A percentile compares a stretch with the other conserved stretches of the same genome.
These are phyloP conservation scores for Chimonanthus praecox DNA, from an alignment of 164 flowering plant genomes.

Conservation along the genomic window DNA sequence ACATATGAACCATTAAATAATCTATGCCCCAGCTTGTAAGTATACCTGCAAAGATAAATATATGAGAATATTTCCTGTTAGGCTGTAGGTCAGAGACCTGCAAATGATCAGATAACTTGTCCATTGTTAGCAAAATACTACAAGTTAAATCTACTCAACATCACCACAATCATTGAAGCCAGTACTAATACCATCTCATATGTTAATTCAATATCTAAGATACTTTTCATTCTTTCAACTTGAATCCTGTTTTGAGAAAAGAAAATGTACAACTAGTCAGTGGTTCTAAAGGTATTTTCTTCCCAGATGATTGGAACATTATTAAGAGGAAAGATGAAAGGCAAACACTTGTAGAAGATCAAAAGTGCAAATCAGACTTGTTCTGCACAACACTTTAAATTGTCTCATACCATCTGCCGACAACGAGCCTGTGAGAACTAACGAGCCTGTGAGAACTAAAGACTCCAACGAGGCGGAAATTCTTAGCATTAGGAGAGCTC, in stretches of 20 bases:
- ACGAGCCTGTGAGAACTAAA: no score
- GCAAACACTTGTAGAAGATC: not conserved
- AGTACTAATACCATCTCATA: not conserved
- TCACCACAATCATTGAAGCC: not conserved
- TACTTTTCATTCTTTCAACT: not conserved
- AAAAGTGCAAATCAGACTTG: not conserved
- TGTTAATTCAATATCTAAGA: not conserved
- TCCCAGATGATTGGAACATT: not conserved
- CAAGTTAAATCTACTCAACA: not conserved
- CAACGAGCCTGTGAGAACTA: no score
- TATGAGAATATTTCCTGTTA: not conserved
- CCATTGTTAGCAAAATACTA: not conserved
- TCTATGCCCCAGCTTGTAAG: slow-evolving; percentile 40
- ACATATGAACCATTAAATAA: slow-evolving; percentile 29
- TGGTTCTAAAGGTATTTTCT: not conserved
- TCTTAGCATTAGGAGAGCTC: no score
- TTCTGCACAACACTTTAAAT: not conserved
- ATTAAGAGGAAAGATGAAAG: not conserved
- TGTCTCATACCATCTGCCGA: no score
- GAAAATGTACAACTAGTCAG: not conserved
- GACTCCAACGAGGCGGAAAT: no score
- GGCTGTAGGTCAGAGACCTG: not conserved
- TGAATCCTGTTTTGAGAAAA: not conserved
- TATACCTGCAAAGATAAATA: slow-evolving; percentile 27
- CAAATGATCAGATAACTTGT: not conserved